Evolutionary conservation across 2,329 filamentous ascomycete species (phyloP).

Genomic region (Nigrospora oryzae): DNA sequence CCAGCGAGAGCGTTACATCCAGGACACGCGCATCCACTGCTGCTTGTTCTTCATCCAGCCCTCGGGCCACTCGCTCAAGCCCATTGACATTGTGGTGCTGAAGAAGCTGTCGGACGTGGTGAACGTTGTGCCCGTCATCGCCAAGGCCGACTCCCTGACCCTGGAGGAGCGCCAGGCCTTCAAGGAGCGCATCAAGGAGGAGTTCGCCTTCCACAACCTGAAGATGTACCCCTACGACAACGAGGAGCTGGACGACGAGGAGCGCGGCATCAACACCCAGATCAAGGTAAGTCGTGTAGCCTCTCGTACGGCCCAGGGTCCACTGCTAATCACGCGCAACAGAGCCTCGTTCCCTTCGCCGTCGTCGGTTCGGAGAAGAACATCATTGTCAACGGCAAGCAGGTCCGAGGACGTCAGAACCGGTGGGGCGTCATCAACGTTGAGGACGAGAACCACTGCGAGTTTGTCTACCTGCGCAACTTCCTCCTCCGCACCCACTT

Average conservation of each 20-base stretch:
- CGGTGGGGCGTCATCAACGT: conserved; percentile 99
- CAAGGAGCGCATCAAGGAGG: conserved; percentile 99
- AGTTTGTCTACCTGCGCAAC: conserved; percentile 97
- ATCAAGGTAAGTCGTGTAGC: conserved; percentile 67
- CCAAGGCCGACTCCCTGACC: conserved; percentile 94
- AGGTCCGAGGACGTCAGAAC: conserved; percentile 96
- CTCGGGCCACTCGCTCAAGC: conserved; percentile 95
- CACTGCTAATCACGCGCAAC: conserved; percentile 22
- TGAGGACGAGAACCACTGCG: conserved; percentile 98
- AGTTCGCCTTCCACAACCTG: conserved; percentile 98
- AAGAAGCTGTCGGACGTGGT: conserved; percentile 99
- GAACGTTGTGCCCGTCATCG: conserved; percentile 97
- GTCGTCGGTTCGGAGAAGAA: conserved; percentile 97
- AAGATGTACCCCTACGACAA: conserved; percentile 99
- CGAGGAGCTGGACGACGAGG: conserved; percentile 96
- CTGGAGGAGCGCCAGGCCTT: conserved; percentile 92
- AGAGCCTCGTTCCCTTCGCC: conserved; percentile 93
- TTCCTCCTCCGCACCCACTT: conserved; percentile 98
- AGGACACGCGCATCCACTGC: conserved; percentile 98
- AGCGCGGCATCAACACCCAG: conserved; percentile 83
- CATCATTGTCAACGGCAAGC: conserved; percentile 94
- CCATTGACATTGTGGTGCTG: conserved; percentile 97
- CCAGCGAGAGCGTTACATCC: conserved; percentile 97
- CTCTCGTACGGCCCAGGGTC: neutral
- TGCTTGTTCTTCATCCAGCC: conserved; percentile 99